Percentiles rank a stretch among this genome's conserved stretches.
These are phyloP conservation scores for Gymnopilus junonius DNA, from an alignment of 768 basidiomycete species.

Conservation along the genomic window DNA sequence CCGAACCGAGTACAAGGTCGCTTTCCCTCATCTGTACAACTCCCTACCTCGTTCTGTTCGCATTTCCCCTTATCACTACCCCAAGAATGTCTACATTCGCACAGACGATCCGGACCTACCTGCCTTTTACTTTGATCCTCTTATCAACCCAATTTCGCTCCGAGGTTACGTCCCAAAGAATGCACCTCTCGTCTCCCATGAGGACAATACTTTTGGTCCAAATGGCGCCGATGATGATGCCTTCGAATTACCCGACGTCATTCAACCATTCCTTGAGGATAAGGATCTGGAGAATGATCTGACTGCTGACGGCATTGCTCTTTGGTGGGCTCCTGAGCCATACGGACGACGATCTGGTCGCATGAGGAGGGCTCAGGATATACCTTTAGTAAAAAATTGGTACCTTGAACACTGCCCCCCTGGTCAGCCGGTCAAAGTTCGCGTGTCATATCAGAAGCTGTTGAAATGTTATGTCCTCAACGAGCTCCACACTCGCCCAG, in stretches of 20 bases:
- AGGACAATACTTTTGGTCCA: constrained; percentile 90
- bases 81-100: constrained; percentile 98
- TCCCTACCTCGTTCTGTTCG: constrained; percentile 94
- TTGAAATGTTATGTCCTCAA: constrained; percentile 96
- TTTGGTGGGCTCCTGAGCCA: constrained; percentile 99
- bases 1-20: constrained; percentile 98
- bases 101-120: constrained; percentile 99
- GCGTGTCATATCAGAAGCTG: constrained; percentile 98
- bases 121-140: constrained; percentile 98
- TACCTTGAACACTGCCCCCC: constrained; percentile 99
- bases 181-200: constrained; percentile 80
- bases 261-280: constrained; percentile 81
- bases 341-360: constrained; percentile 91
- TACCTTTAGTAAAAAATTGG: constrained; percentile 97
- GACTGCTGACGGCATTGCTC: constrained; percentile 94
- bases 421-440: constrained; percentile 94
- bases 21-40: constrained; percentile 98
- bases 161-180: constrained; percentile 88
- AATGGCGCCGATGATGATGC: constrained; percentile 86
- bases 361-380: constrained; percentile 92
- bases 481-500: constrained; percentile 84
- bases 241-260: constrained; percentile 79
- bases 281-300: constrained; percentile 85
- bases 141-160: constrained; percentile 96
- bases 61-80: constrained; percentile 88